Evolutionary conservation across 73 alveolate species (phyloP).

Genomic region (Uronychia setigera): DNA sequence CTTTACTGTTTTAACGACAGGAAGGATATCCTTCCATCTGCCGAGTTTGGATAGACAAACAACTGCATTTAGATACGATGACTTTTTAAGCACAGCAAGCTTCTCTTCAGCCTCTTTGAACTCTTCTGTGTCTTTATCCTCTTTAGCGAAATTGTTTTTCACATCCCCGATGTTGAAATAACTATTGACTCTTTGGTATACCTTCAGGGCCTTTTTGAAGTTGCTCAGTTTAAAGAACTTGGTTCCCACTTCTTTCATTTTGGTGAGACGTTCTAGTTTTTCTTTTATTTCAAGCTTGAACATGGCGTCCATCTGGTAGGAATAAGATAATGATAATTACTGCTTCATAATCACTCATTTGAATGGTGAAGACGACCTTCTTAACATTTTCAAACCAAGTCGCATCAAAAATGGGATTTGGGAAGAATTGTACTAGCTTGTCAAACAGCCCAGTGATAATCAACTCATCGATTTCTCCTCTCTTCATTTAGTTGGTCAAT

Average conservation of each 20-base stretch:
- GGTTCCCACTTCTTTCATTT: constrained; percentile 42
- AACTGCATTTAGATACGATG: constrained; percentile 21
- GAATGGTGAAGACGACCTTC: neutral
- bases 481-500: constrained; percentile 39
- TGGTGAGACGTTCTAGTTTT: constrained; percentile 37
- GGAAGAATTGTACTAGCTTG: neutral
- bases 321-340: neutral
- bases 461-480: constrained; percentile 17
- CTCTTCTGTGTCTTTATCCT: constrained; percentile 42
- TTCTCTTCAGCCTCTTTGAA: constrained; percentile 33
- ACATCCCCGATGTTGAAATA: constrained; percentile 56
- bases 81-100: constrained; percentile 13
- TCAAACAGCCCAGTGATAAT: neutral
- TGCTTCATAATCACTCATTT: constrained; percentile 12
- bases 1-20: constrained; percentile 29
- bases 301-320: constrained; percentile 42
- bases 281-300: constrained; percentile 35
- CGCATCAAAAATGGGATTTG: neutral
- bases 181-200: constrained; percentile 27
- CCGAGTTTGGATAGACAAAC: constrained; percentile 32
- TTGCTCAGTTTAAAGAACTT: constrained; percentile 43
- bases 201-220: constrained; percentile 49
- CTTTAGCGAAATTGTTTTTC: constrained; percentile 49
- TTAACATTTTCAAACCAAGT: neutral
- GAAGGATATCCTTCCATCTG: constrained; percentile 56